Evolutionary conservation across 345 rosid species (phyloP).

Genomic region (Noccaea bulbosa): DNA sequence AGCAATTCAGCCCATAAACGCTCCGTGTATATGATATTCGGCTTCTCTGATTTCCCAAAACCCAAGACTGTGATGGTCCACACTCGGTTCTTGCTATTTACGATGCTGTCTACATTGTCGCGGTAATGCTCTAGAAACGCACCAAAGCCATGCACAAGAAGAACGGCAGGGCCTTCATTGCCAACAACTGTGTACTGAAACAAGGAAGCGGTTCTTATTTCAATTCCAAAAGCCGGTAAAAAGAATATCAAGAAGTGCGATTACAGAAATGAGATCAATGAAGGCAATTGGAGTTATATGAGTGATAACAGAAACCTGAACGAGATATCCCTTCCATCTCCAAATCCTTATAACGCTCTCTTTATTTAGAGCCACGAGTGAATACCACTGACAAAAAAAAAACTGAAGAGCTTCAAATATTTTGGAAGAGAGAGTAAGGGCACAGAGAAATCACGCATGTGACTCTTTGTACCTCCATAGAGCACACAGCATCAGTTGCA

Average conservation of each 20-base stretch:
- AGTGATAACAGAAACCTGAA: constrained; percentile 61
- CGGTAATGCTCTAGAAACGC: constrained; percentile 91
- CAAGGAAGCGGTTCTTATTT: constrained; percentile 32
- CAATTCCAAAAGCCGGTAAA: background rate
- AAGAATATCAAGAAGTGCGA: background rate
- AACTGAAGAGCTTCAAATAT: constrained; percentile 28
- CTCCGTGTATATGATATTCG: constrained; percentile 81
- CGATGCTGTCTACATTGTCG: constrained; percentile 61
- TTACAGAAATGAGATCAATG: constrained; percentile 18
- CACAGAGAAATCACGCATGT: background rate
- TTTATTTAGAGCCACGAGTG: constrained; percentile 64
- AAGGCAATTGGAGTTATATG: constrained; percentile 1
- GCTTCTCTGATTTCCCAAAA: constrained; percentile 94
- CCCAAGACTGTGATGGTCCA: constrained; percentile 85
- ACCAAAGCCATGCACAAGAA: constrained; percentile 96
- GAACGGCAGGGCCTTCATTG: constrained; percentile 65
- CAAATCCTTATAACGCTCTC: constrained; percentile 58
- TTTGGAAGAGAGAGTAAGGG: constrained; percentile 15
- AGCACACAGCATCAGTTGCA: constrained; percentile 68
- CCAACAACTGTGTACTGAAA: constrained; percentile 67
- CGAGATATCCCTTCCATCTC: constrained; percentile 83
- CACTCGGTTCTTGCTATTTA: constrained; percentile 58
- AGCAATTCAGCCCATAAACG: constrained; percentile 84
- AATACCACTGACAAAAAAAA: constrained; percentile 73
- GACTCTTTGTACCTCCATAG: constrained; percentile 71